A percentile compares a stretch with the other conserved stretches of the same genome.
These are phyloP conservation scores for Klebsormidium nitens DNA, from an alignment of 139 green algal genomes.

Conservation along the genomic window DNA sequence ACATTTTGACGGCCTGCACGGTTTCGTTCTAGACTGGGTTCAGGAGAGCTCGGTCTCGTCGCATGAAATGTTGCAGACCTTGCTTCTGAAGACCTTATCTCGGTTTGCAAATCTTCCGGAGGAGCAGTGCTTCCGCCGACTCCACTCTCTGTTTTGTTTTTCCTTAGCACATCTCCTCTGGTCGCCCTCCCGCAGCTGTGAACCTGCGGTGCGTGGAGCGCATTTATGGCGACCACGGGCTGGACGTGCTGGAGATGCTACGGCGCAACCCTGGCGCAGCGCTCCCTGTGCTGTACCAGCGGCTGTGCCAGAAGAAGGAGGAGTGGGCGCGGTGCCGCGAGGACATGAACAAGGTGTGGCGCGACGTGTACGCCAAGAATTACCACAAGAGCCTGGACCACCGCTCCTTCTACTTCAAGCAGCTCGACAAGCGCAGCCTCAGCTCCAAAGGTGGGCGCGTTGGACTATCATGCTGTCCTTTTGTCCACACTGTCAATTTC, in stretches of 20 bases:
- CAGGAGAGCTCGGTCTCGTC: too few relatives aligned
- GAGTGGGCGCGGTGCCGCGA: conserved; percentile 70
- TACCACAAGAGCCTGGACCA: conserved; percentile 98
- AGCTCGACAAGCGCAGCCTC: conserved; percentile 92
- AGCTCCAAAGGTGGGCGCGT: conserved; percentile 70
- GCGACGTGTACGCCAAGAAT: conserved; percentile 89
- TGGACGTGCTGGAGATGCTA: conserved; percentile 71
- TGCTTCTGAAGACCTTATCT: too few relatives aligned
- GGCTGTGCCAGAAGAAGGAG: conserved; percentile 87
- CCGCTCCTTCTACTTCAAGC: conserved; percentile 99
- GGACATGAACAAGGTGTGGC: conserved; percentile 69
- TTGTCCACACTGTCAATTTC: too few relatives aligned
- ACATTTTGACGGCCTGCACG: too few relatives aligned
- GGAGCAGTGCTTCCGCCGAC: background rate
- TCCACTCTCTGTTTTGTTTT: background rate
- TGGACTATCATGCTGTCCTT: too few relatives aligned
- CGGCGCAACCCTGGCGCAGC: conserved; percentile 76
- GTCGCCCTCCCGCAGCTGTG: conserved; percentile 19
- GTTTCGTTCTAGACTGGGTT: too few relatives aligned
- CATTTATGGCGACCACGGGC: conserved; percentile 73
- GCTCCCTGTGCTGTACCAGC: conserved; percentile 74
- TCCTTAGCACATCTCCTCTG: background rate
- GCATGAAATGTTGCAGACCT: too few relatives aligned
- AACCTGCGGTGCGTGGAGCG: conserved; percentile 59
- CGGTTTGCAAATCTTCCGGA: too few relatives aligned